Evolutionary conservation across 177 flowering plant genomes (phyloP), one percentile per base, ranked within the genome.

Genomic region (Vitis hybrid): DNA sequence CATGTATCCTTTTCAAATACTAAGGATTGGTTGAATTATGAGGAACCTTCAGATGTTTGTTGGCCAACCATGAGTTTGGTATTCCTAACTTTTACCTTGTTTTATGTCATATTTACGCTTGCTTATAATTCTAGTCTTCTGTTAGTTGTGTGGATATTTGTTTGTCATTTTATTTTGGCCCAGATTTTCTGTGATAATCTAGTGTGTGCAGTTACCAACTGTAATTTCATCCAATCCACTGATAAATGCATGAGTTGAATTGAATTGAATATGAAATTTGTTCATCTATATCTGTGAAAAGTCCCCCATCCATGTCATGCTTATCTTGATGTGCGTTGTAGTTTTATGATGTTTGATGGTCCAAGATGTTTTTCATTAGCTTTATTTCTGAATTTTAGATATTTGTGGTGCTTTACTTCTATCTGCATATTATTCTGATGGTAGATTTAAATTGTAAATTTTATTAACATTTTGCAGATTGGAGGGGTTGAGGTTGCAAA

Each of bases 21-120:
- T 11, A 6, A 52, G 67, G 12, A 3, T 54, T 1, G 32, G 52
- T 51, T 65, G 66, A 23, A 66, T 13, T 19, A n/a, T 56, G 56
- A 30, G 18, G 62, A 59, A 74, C 55, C 45, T 65, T 58, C 51
- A 23, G 6, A 18, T 67, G 68, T 75, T 79, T 72, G 78, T 69
- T 79, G 74, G 72, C 81, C 79, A 72, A 75, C 74, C 72, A 15
- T n/a, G 62, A 55, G 32, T 59, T 66, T 55, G 11, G 15, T 11
- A 23, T 45, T 48, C 62, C 51, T 72, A 39, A 63, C 34, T 34
- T 8, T 48, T 60, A 61, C 49, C 2, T 18, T 54, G 11, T 51
- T n/a, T 39, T 32, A 17, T 51, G 7, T 0, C 45, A 39, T 39
- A 39, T 39, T 39, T 30, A 17, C 21, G 26, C 6, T 18, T 68